Percentiles rank a stretch among this genome's conserved stretches.
Conservation (phyloP, 1,284 basidiomycete species). For the Puccinia hordei region DNA sequence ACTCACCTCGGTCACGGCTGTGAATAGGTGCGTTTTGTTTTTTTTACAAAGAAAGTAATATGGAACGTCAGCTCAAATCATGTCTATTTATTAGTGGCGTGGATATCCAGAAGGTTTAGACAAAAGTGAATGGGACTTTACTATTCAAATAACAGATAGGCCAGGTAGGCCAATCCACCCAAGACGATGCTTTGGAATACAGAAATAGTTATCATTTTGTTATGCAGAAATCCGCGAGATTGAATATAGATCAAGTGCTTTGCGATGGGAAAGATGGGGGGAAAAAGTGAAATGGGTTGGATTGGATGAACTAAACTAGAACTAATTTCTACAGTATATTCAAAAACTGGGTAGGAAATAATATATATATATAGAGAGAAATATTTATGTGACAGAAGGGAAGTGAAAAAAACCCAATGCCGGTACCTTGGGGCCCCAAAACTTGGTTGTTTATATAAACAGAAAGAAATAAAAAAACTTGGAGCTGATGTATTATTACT, state of each 20-base stretch:
- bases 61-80: background rate
- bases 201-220: slow-evolving; percentile 8
- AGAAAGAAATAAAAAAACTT: no score
- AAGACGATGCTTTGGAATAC: background rate
- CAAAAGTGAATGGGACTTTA: background rate
- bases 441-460: no score
- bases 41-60: background rate
- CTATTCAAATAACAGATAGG: slow-evolving; percentile 16
- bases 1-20: slow-evolving; percentile 25
- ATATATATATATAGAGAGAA: no score
- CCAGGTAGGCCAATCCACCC: slow-evolving; percentile 1
- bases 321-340: no score
- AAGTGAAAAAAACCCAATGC: no score
- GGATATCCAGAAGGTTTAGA: background rate
- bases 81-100: no score
- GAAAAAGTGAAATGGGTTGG: background rate
- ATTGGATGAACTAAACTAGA: no score
- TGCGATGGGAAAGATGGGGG: background rate
- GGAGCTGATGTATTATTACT: no score
- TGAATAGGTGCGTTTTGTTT: background rate
- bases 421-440: no score
- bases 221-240: background rate
- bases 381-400: no score
- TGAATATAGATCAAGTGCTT: background rate
- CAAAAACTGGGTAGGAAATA: no score